Base-by-base conservation (phyloP, 371 early-diverging fungal genomes). In the Apophysomyces sp. region DNA sequence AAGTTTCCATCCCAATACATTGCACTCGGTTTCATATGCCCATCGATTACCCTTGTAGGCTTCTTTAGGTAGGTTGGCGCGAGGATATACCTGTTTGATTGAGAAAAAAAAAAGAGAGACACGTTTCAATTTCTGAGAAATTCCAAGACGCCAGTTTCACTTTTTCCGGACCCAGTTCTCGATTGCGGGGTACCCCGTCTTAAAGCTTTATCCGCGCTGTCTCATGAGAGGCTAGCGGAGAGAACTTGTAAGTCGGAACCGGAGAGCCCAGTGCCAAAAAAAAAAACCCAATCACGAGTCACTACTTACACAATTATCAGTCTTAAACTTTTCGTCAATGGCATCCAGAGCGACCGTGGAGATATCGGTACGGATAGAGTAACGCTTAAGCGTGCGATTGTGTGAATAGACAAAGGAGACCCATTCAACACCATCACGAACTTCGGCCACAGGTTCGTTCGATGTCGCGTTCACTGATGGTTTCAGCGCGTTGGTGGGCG, bases 1-100 rank as follows among this genome's bases (percentile, higher is more conserved):
- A 63, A 98, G 85, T 64, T 91, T 87, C 96, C 97, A 98, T 3
- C 97, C 98, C 12, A 97, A 77, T 34, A 71, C 78, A 66, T 98
- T 98, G 69, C 94, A 95, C 59, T 90, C 90, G 7, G 90, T 96
- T 69, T 98, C 98, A 71, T 97, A 98, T 36, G 85, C 78, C 95
- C 95, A 98, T 57, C 98, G 80, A 72, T 96, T 95, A 53, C 98
- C 98, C 30, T 82, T 81, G 65, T 98, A 97, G 26, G 74, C 71
- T 32, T 87, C 83, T 27, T 76, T 74, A 3, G 84, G 78, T 53
- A 89, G 79, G 75, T 91, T 86, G 21, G 96, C 97, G 31, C 95
- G 80, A 18, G 78, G 81, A 67, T 77, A 77, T 4, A 81, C 78
- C 81, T 77, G 64, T 44, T 44, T 21, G 4, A 9, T 7, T 3